phyloP scores from a whole-genome alignment of 116 monocot genomes.

The Dioscorea cayenensis region DNA sequence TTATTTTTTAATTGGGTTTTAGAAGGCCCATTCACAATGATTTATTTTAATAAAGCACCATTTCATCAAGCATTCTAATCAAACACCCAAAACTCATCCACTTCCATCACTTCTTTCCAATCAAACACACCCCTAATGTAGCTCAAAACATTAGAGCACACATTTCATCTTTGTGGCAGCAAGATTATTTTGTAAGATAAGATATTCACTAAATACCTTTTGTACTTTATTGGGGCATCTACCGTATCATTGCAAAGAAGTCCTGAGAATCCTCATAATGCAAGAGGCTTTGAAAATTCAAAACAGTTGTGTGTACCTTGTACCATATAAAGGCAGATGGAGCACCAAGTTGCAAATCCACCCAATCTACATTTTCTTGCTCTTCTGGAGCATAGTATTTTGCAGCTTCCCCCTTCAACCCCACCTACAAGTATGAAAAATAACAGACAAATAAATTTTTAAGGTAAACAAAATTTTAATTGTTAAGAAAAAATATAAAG shows the following conservation, averaged over 20 bases:
- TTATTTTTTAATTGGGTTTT: too few species aligned
- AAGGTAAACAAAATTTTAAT: not conserved
- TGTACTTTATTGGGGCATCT: too few species aligned
- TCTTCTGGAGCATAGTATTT: slow-evolving; percentile 51
- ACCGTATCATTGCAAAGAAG: not conserved
- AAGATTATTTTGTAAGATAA: not conserved
- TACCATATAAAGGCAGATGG: slow-evolving; percentile 76
- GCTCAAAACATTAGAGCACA: too few species aligned
- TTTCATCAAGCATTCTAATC: too few species aligned
- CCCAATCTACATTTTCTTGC: slow-evolving; percentile 54
- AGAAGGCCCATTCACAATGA: too few species aligned
- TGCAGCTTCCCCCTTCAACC: slow-evolving; percentile 63
- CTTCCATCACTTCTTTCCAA: too few species aligned
- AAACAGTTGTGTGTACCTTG: slow-evolving; percentile 34
- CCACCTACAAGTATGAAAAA: slow-evolving; percentile 43
- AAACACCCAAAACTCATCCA: too few species aligned
- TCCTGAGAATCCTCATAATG: not conserved
- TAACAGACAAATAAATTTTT: not conserved
- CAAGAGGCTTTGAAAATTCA: not conserved
- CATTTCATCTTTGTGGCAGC: not conserved
- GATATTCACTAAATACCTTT: not conserved
- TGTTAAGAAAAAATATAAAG: too few species aligned
- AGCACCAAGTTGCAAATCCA: slow-evolving; percentile 27
- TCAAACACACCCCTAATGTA: too few species aligned
- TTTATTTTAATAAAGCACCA: too few species aligned